Evolutionary conservation across 768 basidiomycete genomes (phyloP).

Genomic region (Boletus speciosus): DNA sequence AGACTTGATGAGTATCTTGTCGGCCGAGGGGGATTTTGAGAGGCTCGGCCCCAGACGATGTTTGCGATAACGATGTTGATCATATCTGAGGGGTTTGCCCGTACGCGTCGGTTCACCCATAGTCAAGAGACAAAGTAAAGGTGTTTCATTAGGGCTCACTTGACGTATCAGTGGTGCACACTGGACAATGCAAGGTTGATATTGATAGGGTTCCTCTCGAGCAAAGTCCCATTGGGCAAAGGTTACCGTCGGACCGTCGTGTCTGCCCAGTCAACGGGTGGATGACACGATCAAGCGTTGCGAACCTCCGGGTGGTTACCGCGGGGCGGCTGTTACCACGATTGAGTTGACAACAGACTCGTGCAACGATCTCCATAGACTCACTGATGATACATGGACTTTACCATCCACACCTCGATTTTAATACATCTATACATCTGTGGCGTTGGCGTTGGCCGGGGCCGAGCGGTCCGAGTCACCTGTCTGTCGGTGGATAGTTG

Average conservation of each 20-base stretch:
- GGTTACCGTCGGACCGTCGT: neutral
- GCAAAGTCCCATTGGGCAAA: neutral
- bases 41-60: neutral
- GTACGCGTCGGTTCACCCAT: neutral
- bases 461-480: no score
- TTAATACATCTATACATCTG: neutral
- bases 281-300: neutral
- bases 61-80: slow-evolving; percentile 1
- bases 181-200: neutral
- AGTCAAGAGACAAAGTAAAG: neutral
- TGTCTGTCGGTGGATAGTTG: neutral
- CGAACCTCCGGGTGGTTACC: neutral
- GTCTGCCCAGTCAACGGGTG: neutral
- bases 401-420: neutral
- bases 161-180: slow-evolving; percentile 6
- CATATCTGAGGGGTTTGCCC: neutral
- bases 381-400: neutral
- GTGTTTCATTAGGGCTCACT: neutral
- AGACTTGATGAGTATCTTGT: neutral
- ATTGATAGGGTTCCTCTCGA: neutral
- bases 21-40: slow-evolving; percentile 4
- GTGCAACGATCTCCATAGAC: neutral
- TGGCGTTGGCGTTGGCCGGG: neutral
- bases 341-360: neutral
- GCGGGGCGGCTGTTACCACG: neutral